A percentile compares a stretch with the other conserved stretches of the same genome.
Evolutionary conservation across 768 basidiomycete genomes (phyloP).

Genomic region (Naematelia aurantialba): DNA sequence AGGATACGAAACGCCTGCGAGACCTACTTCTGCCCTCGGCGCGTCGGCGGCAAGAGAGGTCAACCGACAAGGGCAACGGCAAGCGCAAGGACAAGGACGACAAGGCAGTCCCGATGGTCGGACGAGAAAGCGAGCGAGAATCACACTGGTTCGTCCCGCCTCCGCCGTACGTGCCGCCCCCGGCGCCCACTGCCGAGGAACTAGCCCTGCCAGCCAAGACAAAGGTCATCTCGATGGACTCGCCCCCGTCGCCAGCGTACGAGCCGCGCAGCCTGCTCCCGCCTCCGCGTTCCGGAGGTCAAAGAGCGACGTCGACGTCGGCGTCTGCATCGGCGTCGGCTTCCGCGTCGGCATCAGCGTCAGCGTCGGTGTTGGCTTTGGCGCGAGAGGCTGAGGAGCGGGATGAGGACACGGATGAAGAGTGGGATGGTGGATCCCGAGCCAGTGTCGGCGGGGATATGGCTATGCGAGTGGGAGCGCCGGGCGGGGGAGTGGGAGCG

Average conservation of each 20-base stretch:
- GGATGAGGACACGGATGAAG: background rate
- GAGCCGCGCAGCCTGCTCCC: constrained; percentile 1
- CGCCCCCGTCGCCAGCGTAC: background rate
- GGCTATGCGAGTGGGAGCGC: no score
- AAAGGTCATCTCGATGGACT: constrained; percentile 7
- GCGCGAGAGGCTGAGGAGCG: background rate
- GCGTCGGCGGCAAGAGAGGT: background rate
- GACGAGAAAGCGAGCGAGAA: constrained; percentile 1
- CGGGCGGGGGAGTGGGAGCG: background rate
- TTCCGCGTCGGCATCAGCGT: no score
- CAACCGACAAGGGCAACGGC: background rate
- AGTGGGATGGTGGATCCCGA: background rate
- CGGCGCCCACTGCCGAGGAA: background rate
- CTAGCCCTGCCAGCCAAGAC: constrained; percentile 6
- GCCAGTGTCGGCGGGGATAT: background rate
- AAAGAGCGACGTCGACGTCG: background rate
- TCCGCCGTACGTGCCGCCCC: constrained; percentile 15
- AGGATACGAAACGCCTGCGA: constrained; percentile 9
- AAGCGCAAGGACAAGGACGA: no score
- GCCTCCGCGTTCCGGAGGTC: background rate
- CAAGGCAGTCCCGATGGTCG: background rate
- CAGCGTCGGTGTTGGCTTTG: no score
- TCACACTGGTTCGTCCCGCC: constrained; percentile 15
- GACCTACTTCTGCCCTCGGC: constrained; percentile 14
- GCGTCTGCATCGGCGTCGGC: background rate